Evolutionary conservation across 2,329 filamentous ascomycete genomes (phyloP).

Genomic region (Waltergamsia citrina): DNA sequence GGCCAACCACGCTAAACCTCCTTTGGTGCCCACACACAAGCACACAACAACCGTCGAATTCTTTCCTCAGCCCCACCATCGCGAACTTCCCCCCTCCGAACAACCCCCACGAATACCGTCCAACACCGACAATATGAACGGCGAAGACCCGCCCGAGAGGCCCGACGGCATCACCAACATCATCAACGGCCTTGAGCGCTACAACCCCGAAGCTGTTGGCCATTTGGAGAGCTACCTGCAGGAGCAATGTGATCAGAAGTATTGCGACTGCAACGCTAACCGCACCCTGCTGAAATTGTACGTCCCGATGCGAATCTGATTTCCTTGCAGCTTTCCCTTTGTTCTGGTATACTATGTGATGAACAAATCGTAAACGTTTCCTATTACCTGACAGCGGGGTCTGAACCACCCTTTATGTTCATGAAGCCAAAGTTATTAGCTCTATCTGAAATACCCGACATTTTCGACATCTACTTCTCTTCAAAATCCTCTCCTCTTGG

Average conservation of each 20-base stretch:
- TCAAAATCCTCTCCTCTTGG: not conserved
- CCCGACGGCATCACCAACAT: slow-evolving; percentile 88
- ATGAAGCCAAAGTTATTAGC: slow-evolving; percentile 55
- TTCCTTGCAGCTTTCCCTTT: not conserved
- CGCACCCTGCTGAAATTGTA: slow-evolving; percentile 94
- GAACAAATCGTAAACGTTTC: slow-evolving; percentile 78
- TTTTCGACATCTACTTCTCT: slow-evolving; percentile 1
- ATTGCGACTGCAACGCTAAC: slow-evolving; percentile 94
- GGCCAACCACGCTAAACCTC: slow-evolving; percentile 18
- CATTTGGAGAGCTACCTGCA: slow-evolving; percentile 91
- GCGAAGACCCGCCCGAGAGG: slow-evolving; percentile 83
- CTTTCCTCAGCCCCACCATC: slow-evolving; percentile 32
- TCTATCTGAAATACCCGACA: slow-evolving; percentile 6
- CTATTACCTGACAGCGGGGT: slow-evolving; percentile 83
- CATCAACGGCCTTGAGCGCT: slow-evolving; percentile 93
- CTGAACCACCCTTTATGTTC: slow-evolving; percentile 32
- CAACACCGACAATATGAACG: slow-evolving; percentile 43
- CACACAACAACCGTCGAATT: slow-evolving; percentile 29
- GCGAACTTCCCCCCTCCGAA: slow-evolving; percentile 22
- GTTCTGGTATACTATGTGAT: slow-evolving; percentile 41
- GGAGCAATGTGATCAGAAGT: slow-evolving; percentile 91
- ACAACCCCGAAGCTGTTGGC: slow-evolving; percentile 94
- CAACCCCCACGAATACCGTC: slow-evolving; percentile 5
- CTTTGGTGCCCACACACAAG: slow-evolving; percentile 30
- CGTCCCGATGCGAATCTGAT: slow-evolving; percentile 34